Percentiles rank a stretch among this genome's conserved stretches.
Conservation (phyloP, 495 filamentous ascomycete species). For the Penicillium coprophilum region DNA sequence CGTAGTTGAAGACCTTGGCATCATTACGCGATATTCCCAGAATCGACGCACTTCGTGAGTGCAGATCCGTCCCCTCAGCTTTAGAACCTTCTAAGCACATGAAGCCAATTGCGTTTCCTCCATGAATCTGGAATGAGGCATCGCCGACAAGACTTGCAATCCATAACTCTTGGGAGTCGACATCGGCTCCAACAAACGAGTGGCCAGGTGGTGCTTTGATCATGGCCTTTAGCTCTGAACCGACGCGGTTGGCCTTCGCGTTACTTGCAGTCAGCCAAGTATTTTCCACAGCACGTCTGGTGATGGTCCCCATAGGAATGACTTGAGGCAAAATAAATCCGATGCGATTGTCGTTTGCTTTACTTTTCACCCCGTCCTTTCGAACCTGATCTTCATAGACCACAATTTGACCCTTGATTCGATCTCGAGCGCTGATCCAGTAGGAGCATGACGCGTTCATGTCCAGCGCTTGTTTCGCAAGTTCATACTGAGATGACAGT, state of each 20-base stretch:
- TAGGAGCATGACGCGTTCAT: constrained; percentile 99
- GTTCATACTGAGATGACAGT: constrained; percentile 78
- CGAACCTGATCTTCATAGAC: constrained; percentile 71
- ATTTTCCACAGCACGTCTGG: constrained; percentile 93
- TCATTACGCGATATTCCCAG: constrained; percentile 91
- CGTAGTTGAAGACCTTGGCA: constrained; percentile 98
- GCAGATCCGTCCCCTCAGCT: constrained; percentile 87
- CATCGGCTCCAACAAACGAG: constrained; percentile 93
- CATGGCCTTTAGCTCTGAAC: constrained; percentile 97
- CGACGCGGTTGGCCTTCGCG: constrained; percentile 91
- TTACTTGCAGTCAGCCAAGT: constrained; percentile 99
- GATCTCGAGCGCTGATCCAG: constrained; percentile 92
- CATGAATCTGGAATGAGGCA: constrained; percentile 88
- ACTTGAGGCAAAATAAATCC: constrained; percentile 98
- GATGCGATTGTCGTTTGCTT: constrained; percentile 34
- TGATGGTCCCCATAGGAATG: constrained; percentile 98
- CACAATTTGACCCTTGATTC: constrained; percentile 91
- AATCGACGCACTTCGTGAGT: constrained; percentile 90
- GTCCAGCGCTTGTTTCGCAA: constrained; percentile 90
- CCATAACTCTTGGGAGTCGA: constrained; percentile 99
- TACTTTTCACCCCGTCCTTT: constrained; percentile 16
- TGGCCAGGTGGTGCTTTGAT: constrained; percentile 88
- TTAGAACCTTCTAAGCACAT: constrained; percentile 99
- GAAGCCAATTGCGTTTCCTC: constrained; percentile 95
- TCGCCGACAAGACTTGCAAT: constrained; percentile 95